Percentiles rank a stretch among this genome's conserved stretches.
phyloP scores from a whole-genome alignment of 768 basidiomycete species.

The Podaxis sp. region DNA sequence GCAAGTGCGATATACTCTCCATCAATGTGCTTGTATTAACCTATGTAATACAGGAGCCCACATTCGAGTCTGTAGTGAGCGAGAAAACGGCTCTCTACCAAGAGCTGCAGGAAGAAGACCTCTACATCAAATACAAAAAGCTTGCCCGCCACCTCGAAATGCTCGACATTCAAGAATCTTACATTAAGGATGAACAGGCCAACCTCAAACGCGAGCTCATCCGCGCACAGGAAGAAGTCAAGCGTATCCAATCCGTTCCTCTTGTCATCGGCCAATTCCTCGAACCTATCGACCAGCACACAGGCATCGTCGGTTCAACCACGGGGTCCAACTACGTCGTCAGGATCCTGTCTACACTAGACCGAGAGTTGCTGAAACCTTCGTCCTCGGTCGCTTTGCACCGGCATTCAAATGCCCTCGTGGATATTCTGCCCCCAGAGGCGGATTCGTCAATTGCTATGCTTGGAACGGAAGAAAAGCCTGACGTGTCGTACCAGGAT shows the following conservation, averaged over 20 bases:
- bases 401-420: conserved; percentile 96
- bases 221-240: conserved; percentile 98
- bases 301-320: conserved; percentile 95
- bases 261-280: conserved; percentile 99
- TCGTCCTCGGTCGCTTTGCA: conserved; percentile 98
- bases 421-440: conserved; percentile 97
- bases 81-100: conserved; percentile 88
- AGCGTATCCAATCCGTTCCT: conserved; percentile 97
- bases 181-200: conserved; percentile 98
- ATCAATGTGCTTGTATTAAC: not conserved
- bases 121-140: conserved; percentile 97
- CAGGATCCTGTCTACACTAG: conserved; percentile 93
- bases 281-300: conserved; percentile 96
- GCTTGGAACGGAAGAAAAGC: conserved; percentile 92
- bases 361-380: conserved; percentile 95
- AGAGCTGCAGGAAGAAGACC: conserved; percentile 87
- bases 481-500: conserved; percentile 90
- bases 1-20: conserved; percentile 40
- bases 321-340: conserved; percentile 99
- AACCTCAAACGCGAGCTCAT: conserved; percentile 98
- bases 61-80: conserved; percentile 81
- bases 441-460: conserved; percentile 97
- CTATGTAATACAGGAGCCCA: conserved; percentile 66
- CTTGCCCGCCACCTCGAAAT: conserved; percentile 94
- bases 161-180: conserved; percentile 91